Evolutionary conservation across 2,329 filamentous ascomycete species (phyloP).

Genomic region (Curvularia sp.): DNA sequence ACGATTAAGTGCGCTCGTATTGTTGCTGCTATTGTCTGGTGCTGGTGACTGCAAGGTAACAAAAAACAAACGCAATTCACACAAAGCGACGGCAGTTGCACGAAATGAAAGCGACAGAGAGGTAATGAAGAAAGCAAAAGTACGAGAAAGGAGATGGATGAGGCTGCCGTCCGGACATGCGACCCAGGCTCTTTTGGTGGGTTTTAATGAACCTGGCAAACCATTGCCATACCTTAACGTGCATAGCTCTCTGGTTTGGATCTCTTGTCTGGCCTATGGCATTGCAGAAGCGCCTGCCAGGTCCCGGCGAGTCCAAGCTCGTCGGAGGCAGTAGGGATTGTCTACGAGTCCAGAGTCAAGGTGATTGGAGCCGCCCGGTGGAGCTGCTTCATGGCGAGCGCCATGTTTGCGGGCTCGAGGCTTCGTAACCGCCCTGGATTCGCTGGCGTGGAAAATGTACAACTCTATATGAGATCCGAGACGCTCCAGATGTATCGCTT

Average conservation of each 20-base stretch:
- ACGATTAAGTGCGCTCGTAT: conserved; percentile 35
- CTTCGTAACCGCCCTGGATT: conserved; percentile 49
- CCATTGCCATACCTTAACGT: conserved; percentile 36
- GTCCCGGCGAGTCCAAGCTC: conserved; percentile 33
- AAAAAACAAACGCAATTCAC: conserved; percentile 15
- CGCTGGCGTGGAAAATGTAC: conserved; percentile 45
- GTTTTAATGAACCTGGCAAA: conserved; percentile 21
- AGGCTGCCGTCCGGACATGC: conserved; percentile 35
- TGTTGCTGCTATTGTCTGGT: conserved; percentile 30
- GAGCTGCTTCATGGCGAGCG: conserved; percentile 42
- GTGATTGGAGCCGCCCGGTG: conserved; percentile 45
- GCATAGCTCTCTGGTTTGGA: conserved; percentile 34
- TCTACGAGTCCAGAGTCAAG: conserved; percentile 24
- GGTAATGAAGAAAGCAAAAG: conserved; percentile 21
- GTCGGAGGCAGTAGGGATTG: conserved; percentile 36
- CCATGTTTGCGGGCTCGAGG: conserved; percentile 40
- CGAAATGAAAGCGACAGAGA: conserved; percentile 14
- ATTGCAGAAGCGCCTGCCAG: conserved; percentile 36
- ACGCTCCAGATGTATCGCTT: conserved; percentile 43
- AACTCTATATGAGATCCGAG: conserved; percentile 45
- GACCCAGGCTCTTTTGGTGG: conserved; percentile 35
- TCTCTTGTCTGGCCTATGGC: conserved; percentile 29
- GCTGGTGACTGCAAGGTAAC: conserved; percentile 22
- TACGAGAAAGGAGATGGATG: conserved; percentile 24
- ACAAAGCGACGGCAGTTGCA: conserved; percentile 18